Evolutionary conservation across 805 yeast species (phyloP).

Genomic region (Metschnikowia lunata): DNA sequence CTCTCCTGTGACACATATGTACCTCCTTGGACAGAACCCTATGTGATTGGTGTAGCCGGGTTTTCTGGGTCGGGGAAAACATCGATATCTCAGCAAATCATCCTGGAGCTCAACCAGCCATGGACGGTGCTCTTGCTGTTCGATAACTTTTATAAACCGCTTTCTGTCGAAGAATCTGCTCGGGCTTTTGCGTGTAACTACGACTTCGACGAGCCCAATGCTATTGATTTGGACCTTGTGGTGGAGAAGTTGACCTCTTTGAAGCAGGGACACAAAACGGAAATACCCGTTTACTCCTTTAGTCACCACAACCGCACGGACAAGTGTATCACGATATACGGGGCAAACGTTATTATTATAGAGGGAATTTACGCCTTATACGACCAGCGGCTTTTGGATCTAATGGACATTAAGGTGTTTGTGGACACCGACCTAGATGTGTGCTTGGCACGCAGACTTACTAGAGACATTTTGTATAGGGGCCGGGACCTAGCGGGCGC

Average conservation of each 20-base stretch:
- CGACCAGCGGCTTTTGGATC: constrained; percentile 59
- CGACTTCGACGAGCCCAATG: constrained; percentile 86
- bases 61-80: constrained; percentile 82
- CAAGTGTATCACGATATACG: constrained; percentile 73
- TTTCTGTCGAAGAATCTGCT: constrained; percentile 55
- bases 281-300: constrained; percentile 52
- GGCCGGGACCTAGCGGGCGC: constrained; percentile 83
- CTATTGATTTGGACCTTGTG: constrained; percentile 74
- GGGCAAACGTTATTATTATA: constrained; percentile 87
- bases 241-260: constrained; percentile 58
- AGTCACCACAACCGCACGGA: constrained; percentile 64
- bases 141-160: constrained; percentile 86
- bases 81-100: constrained; percentile 79
- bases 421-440: constrained; percentile 94
- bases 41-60: constrained; percentile 84
- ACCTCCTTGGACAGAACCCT: constrained; percentile 90
- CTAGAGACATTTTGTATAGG: constrained; percentile 80
- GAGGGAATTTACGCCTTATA: constrained; percentile 89
- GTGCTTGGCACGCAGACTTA: constrained; percentile 82
- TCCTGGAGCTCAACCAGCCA: constrained; percentile 75
- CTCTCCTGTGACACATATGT: constrained; percentile 19
- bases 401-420: constrained; percentile 83
- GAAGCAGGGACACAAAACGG: constrained; percentile 57
- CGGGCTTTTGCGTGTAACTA: constrained; percentile 65
- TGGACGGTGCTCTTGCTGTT: constrained; percentile 89